These are phyloP conservation scores for Blastobotrys illinoisensis DNA, from an alignment of 1,139 yeast genomes.

Conservation along the genomic window DNA sequence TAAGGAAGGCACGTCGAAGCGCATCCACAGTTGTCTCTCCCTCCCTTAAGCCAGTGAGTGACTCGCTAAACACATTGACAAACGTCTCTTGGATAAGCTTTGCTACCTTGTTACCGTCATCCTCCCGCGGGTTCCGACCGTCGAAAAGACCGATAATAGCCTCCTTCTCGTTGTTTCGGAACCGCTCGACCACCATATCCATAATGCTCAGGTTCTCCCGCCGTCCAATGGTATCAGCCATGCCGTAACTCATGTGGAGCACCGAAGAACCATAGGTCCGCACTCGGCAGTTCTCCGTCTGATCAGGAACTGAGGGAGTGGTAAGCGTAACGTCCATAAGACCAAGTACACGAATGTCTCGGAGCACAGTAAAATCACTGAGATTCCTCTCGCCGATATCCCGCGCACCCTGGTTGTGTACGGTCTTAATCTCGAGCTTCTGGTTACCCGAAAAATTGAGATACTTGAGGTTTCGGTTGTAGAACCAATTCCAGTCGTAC, in stretches of 20 bases:
- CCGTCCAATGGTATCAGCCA: constrained; percentile 79
- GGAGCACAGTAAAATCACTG: constrained; percentile 73
- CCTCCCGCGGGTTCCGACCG: constrained; percentile 54
- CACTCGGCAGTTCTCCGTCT: constrained; percentile 73
- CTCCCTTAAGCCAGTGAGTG: constrained; percentile 49
- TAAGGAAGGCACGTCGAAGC: constrained; percentile 68
- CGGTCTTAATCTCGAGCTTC: constrained; percentile 77
- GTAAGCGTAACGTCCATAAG: constrained; percentile 93
- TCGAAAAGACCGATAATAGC: constrained; percentile 80
- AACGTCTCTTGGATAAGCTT: constrained; percentile 69
- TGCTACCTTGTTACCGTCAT: constrained; percentile 54
- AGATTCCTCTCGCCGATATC: constrained; percentile 39
- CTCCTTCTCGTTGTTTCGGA: constrained; percentile 73
- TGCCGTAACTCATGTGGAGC: constrained; percentile 79
- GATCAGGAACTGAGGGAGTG: constrained; percentile 80
- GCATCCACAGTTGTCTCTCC: constrained; percentile 56
- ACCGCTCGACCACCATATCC: constrained; percentile 83
- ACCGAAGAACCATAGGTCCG: constrained; percentile 88
- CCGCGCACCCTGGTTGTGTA: constrained; percentile 38
- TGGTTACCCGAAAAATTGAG: constrained; percentile 90
- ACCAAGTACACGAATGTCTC: constrained; percentile 69
- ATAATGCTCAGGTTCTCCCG: constrained; percentile 64
- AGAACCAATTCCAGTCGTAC: constrained; percentile 97
- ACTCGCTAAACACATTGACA: constrained; percentile 57
- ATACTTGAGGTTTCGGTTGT: constrained; percentile 68